Evolutionary conservation across 2,329 filamentous ascomycete species (phyloP), one percentile per base, ranked within the genome.

Genomic region (Myriosclerotinia duriaeana): DNA sequence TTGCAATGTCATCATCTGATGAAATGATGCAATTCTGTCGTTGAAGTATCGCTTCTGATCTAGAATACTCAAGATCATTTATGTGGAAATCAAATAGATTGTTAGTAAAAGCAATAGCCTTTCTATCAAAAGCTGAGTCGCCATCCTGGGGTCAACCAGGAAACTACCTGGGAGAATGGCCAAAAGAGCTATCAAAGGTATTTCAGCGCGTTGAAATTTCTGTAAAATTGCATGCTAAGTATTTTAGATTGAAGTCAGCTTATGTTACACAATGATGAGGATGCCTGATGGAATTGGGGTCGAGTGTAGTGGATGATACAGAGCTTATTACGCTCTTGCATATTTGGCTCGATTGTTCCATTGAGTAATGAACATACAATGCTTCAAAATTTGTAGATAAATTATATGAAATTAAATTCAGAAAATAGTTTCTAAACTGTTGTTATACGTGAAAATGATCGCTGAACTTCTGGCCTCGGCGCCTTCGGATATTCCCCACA

Each of bases 401-500:
- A 17, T 34, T 44, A 44, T 44, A 11, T 9, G 44, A n/a, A 48
- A 48, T 48, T 48, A 48, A 17, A 48, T 48, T 48, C 17, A 48
- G n/a, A 9, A 22, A 48, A 48, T 48, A 48, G 20, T 48, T 44
- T 14, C 6, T 17, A 14, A 15, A 44, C 42, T 44, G 15, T 17
- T 5, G 42, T 44, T 6, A 17, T 17, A 15, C 42, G 15, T 14
- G 14, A 44, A 12, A 44, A 44, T 17, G 42, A 44, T 44, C 14
- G 15, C 42, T 15, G 17, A 7, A 6, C 17, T 44, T 44, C 42
- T 17, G 42, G 42, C 42, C 42, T 14, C 42, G 42, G 42, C 5
- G 20, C 12, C n/a, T 15, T 40, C 42, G 58, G 30, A 60, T 20
- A 8, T 50, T 61, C 58, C 12, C 58, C 58, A 61, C 44, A 17